These are phyloP conservation scores for Phytophthora meadii DNA, from an alignment of 352 stramenopile species.

Conservation along the genomic window DNA sequence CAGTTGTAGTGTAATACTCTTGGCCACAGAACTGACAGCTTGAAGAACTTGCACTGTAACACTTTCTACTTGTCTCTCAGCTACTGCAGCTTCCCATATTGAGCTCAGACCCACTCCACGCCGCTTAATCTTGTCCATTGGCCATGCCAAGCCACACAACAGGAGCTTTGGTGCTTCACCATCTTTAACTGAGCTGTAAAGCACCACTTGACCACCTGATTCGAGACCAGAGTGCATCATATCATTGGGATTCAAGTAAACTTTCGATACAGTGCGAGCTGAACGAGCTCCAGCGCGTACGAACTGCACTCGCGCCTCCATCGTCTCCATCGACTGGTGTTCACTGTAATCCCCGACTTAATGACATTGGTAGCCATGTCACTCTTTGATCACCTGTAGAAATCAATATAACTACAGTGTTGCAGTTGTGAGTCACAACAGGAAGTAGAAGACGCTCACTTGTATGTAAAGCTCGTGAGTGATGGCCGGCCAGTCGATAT, in stretches of 20 bases:
- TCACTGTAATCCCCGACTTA: slow-evolving; percentile 22
- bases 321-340: slow-evolving; percentile 22
- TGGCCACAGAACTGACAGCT: slow-evolving; percentile 23
- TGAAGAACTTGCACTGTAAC: slow-evolving; percentile 40
- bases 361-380: slow-evolving; percentile 15
- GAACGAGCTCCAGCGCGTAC: slow-evolving; percentile 64
- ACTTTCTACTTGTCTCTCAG: slow-evolving; percentile 22
- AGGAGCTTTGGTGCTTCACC: slow-evolving; percentile 36
- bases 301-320: slow-evolving; percentile 62
- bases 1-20: slow-evolving; percentile 43
- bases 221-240: slow-evolving; percentile 50
- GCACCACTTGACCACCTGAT: slow-evolving; percentile 47
- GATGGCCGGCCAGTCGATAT: slow-evolving; percentile 14
- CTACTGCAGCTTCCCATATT: slow-evolving; percentile 71
- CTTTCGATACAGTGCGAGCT: slow-evolving; percentile 63
- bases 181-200: slow-evolving; percentile 21
- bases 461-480: slow-evolving; percentile 24
- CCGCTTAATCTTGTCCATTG: slow-evolving; percentile 78
- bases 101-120: slow-evolving; percentile 65
- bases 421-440: slow-evolving; percentile 19
- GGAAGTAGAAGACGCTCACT: slow-evolving; percentile 18
- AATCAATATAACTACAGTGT: slow-evolving; percentile 12
- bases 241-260: slow-evolving; percentile 71
- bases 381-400: slow-evolving; percentile 23
- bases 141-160: slow-evolving; percentile 71